These are phyloP conservation scores for Tricholoma hemisulphureum DNA, from an alignment of 768 basidiomycete genomes.

Conservation along the genomic window DNA sequence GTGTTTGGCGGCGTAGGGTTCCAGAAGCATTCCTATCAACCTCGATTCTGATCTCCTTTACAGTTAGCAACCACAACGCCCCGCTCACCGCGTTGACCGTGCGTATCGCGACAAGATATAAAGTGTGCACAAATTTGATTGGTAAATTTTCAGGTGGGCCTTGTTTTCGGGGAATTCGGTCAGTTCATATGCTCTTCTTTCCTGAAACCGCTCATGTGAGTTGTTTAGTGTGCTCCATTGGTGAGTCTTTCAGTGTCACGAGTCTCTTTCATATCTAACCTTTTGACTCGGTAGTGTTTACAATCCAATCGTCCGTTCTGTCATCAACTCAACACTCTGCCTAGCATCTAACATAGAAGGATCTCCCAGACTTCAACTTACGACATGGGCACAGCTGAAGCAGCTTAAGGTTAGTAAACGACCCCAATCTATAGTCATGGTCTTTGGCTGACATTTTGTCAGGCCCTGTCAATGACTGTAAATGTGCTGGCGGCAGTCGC, in stretches of 20 bases:
- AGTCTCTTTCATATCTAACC: constrained; percentile 1
- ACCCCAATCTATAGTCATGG: constrained; percentile 1
- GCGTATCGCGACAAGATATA: constrained; percentile 15
- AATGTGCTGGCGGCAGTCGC: constrained; percentile 50
- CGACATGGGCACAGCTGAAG: constrained; percentile 43
- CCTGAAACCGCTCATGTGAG: constrained; percentile 1
- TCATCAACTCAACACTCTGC: neutral
- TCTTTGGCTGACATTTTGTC: constrained; percentile 4
- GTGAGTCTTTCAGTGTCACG: constrained; percentile 26
- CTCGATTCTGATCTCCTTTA: constrained; percentile 4
- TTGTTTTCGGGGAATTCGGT: constrained; percentile 55
- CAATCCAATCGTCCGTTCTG: constrained; percentile 42
- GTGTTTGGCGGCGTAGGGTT: constrained; percentile 43
- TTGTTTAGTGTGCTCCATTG: constrained; percentile 38
- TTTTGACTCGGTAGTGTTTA: constrained; percentile 40
- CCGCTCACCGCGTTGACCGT: constrained; percentile 44
- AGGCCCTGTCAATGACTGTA: constrained; percentile 57
- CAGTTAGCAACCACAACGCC: constrained; percentile 51
- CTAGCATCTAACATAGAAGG: constrained; percentile 1
- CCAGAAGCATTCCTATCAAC: neutral
- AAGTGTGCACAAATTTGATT: neutral
- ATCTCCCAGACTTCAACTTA: constrained; percentile 37
- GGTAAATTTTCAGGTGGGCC: constrained; percentile 28
- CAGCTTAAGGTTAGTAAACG: constrained; percentile 40
- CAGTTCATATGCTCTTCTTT: constrained; percentile 8